These are phyloP conservation scores for Schizothecium vesticola DNA, from an alignment of 495 filamentous ascomycete genomes.

Conservation along the genomic window DNA sequence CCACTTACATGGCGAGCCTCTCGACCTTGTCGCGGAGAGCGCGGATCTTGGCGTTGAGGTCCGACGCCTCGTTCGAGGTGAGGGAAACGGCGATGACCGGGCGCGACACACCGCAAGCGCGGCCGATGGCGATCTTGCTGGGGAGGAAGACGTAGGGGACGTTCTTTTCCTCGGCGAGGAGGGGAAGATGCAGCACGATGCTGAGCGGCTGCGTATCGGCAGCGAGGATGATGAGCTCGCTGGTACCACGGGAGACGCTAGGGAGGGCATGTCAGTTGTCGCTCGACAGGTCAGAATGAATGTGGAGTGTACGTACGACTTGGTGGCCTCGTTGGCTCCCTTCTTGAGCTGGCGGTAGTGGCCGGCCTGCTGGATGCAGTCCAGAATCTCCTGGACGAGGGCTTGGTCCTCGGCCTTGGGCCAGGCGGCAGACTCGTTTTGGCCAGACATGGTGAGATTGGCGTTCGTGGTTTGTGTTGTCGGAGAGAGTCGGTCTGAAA, in stretches of 20 bases:
- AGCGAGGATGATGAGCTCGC: conserved; percentile 82
- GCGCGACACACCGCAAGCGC: conserved; percentile 77
- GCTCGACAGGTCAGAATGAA: too few species aligned
- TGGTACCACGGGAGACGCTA: conserved; percentile 72
- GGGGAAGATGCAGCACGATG: conserved; percentile 86
- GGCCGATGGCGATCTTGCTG: conserved; percentile 62
- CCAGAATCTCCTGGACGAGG: conserved; percentile 75
- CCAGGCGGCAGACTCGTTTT: conserved; percentile 64
- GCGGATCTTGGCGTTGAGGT: conserved; percentile 79
- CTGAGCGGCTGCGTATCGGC: conserved; percentile 82
- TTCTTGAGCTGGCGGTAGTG: conserved; percentile 89
- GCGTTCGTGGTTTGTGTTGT: neutral
- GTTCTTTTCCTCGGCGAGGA: conserved; percentile 62
- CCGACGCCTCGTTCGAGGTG: conserved; percentile 88
- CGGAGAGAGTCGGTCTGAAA: neutral
- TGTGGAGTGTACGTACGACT: conserved; percentile 45
- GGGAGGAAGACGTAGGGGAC: conserved; percentile 48
- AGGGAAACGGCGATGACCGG: conserved; percentile 84
- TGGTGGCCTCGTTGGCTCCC: conserved; percentile 67
- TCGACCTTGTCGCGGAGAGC: conserved; percentile 92
- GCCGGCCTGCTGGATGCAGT: conserved; percentile 79
- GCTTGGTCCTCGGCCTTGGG: conserved; percentile 73
- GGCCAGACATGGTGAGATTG: conserved; percentile 41
- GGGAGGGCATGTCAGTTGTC: neutral
- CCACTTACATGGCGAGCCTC: conserved; percentile 81